These are phyloP conservation scores for Polyporus tsugae DNA, from an alignment of 1,284 basidiomycete species.

Conservation along the genomic window DNA sequence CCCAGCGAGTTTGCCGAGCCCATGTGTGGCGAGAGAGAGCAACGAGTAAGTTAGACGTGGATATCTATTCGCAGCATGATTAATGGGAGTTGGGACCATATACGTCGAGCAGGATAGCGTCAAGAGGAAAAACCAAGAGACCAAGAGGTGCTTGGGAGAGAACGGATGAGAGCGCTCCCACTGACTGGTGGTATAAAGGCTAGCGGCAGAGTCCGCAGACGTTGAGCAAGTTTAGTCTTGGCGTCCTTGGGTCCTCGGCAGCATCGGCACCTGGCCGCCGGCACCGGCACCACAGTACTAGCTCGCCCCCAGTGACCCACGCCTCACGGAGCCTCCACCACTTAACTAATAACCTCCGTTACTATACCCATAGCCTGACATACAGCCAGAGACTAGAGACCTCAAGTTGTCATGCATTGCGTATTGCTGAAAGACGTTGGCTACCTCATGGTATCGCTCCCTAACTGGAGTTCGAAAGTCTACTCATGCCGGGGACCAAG, in stretches of 20 bases:
- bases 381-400: no score
- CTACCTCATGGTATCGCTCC: no score
- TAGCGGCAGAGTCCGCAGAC: not conserved
- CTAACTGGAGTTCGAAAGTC: no score
- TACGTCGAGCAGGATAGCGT: constrained; percentile 6
- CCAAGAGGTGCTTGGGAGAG: constrained; percentile 3
- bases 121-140: constrained; percentile 8
- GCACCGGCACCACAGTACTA: no score
- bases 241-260: not conserved
- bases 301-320: not conserved
- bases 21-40: constrained; percentile 31
- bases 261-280: not conserved
- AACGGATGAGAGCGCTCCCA: not conserved
- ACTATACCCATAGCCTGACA: no score
- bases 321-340: no score
- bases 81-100: constrained; percentile 31
- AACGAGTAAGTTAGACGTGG: constrained; percentile 33
- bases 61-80: constrained; percentile 27
- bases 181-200: not conserved
- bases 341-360: no score
- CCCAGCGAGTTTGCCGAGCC: constrained; percentile 26
- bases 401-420: no score
- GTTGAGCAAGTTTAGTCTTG: not conserved
- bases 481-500: no score
- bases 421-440: no score